Percentiles rank a stretch among this genome's conserved stretches.
Evolutionary conservation across 2,329 filamentous ascomycete genomes (phyloP).

Genomic region (Sarocladium brachiariae): DNA sequence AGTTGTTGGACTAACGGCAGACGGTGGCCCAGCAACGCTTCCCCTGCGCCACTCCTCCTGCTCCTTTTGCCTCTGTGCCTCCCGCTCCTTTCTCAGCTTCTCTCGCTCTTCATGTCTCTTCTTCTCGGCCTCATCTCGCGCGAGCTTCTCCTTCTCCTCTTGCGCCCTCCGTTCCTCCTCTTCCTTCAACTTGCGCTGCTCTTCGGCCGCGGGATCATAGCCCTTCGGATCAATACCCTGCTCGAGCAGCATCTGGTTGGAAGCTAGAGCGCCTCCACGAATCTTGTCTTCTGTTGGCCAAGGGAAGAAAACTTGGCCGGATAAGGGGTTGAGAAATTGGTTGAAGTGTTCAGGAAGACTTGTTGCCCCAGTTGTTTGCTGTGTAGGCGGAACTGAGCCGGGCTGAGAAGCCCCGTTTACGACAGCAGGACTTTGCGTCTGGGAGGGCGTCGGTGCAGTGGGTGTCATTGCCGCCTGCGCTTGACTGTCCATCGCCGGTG

Average conservation of each 20-base stretch:
- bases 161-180: constrained; percentile 41
- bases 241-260: constrained; percentile 55
- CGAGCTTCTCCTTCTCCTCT: constrained; percentile 40
- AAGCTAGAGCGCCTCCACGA: constrained; percentile 58
- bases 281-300: constrained; percentile 72
- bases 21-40: constrained; percentile 23
- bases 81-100: constrained; percentile 32
- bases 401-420: constrained; percentile 22
- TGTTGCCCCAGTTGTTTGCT: constrained; percentile 28
- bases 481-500: constrained; percentile 12
- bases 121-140: constrained; percentile 39
- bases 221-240: constrained; percentile 54
- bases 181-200: constrained; percentile 42
- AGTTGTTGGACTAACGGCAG: not conserved
- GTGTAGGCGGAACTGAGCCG: constrained; percentile 15
- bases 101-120: constrained; percentile 32
- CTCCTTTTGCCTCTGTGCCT: constrained; percentile 25
- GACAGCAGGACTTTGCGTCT: constrained; percentile 26
- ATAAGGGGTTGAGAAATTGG: constrained; percentile 47
- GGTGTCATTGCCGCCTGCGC: constrained; percentile 24
- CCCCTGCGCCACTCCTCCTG: constrained; percentile 22
- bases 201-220: constrained; percentile 51
- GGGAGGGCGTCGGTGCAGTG: constrained; percentile 25
- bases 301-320: constrained; percentile 59
- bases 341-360: constrained; percentile 42